Evolutionary conservation across 1,284 basidiomycete species (phyloP).

Genomic region (Psilocybe mexicana): DNA sequence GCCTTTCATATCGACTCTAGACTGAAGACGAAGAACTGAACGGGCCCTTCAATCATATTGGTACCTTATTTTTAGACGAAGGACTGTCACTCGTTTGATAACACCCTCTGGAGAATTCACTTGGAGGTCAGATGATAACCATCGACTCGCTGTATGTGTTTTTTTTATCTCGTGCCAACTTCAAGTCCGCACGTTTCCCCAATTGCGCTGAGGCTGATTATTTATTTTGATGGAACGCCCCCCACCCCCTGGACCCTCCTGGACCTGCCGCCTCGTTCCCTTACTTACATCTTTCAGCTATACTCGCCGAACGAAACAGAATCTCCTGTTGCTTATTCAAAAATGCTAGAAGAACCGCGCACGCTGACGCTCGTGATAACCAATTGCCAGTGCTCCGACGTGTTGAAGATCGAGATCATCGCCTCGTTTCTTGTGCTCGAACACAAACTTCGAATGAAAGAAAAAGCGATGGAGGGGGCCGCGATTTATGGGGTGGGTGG

Average conservation of each 20-base stretch:
- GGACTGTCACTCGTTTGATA: not conserved
- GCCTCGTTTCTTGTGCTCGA: conserved; percentile 21
- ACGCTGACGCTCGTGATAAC: conserved; percentile 14
- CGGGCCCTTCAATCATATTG: not conserved
- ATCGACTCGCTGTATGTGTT: conserved; percentile 14
- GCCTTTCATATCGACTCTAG: not conserved
- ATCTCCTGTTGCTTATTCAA: conserved; percentile 15
- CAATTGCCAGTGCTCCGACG: not conserved
- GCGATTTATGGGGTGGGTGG: too few relatives aligned
- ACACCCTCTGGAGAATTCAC: conserved; percentile 16
- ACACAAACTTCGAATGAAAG: conserved; percentile 17
- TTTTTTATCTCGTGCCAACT: too few relatives aligned
- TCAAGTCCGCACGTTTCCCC: too few relatives aligned
- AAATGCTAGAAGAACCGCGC: conserved; percentile 13
- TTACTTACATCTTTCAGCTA: not conserved
- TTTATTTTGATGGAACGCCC: too few relatives aligned
- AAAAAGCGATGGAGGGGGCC: conserved; percentile 10
- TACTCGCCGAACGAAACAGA: conserved; percentile 3
- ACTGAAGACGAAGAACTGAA: not conserved
- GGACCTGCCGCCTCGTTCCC: too few relatives aligned
- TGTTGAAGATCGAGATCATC: conserved; percentile 16
- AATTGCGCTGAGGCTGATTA: too few relatives aligned
- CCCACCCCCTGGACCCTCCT: too few relatives aligned
- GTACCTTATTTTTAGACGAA: not conserved
- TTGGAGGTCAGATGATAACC: conserved; percentile 14